Percentiles rank a stretch among this genome's conserved stretches.
phyloP scores from a whole-genome alignment of 2,329 filamentous ascomycete species.

The Epichloe bromicola region DNA sequence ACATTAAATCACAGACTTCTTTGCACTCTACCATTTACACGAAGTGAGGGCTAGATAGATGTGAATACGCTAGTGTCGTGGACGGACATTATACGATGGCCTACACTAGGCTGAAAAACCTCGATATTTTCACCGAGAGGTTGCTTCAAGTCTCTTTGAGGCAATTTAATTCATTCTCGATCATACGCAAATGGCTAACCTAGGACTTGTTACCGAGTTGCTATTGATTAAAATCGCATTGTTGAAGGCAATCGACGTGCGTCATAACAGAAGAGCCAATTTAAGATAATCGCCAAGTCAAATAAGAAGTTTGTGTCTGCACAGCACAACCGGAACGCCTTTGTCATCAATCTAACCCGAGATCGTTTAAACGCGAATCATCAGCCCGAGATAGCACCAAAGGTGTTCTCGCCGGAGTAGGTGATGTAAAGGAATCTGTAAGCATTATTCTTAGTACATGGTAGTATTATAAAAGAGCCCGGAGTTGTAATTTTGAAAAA shows the following conservation, averaged over 20 bases:
- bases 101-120: too few relatives aligned
- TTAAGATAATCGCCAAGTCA: background rate
- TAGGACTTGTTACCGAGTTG: background rate
- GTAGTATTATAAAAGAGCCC: background rate
- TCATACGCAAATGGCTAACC: background rate
- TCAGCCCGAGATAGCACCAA: conserved; percentile 40
- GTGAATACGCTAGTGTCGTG: too few relatives aligned
- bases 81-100: too few relatives aligned
- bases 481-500: conserved; percentile 5
- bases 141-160: background rate
- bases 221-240: background rate
- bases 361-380: background rate
- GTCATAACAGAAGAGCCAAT: conserved; percentile 7
- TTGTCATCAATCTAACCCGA: background rate
- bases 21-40: too few relatives aligned
- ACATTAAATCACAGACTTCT: too few relatives aligned
- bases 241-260: background rate
- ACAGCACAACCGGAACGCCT: conserved; percentile 23
- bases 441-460: conserved; percentile 6
- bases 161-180: background rate
- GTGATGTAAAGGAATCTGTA: conserved; percentile 93
- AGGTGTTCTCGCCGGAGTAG: conserved; percentile 98
- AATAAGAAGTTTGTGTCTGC: conserved; percentile 14
- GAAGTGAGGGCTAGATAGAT: too few relatives aligned
- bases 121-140: too few relatives aligned